Base-by-base conservation (phyloP, 2,329 filamentous ascomycete species). In the Fusarium multiceps region DNA sequence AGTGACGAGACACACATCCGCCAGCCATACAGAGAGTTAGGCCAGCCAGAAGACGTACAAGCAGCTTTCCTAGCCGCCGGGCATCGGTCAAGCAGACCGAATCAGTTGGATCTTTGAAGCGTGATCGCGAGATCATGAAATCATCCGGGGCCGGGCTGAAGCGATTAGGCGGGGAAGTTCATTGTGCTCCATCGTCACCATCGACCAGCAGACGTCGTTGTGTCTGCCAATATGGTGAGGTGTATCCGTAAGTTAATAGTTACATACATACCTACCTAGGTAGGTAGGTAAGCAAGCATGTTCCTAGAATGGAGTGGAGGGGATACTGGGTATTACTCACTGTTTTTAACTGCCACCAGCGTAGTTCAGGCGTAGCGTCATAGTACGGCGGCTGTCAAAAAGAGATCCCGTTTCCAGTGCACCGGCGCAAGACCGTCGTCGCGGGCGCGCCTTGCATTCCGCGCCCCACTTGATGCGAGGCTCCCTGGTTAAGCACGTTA, bases 361-460 rank as follows among this genome's bases (percentile, higher is more conserved):
- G 67, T 65, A 59, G 50, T 75, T 74, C 69, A 58, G 60, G 73
- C 55, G 67, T 73, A 76, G 73, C 71, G 74, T 69, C 68, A 69
- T 66, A 68, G 58, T 63, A 63, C 53, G 53, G 59, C 60, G 53
- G 68, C 71, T 74, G 75, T 77, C 74, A 76, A 64, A 65, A 47
- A 72, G 64, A 69, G 74, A 74, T 76, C 72, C 75, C 69, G 71
- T 73, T 73, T 69, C 76, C 75, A 77, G 72, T 72, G 65, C 71
- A 75, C 75, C 73, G 75, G 76, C 68, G 68, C 75, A 71, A 59
- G 57, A 47, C 62, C 66, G 51, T 66, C 50, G 37, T 63, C 68
- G 60, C 65, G 66, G 68, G 42, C 63, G 43, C 69, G 64, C 59
- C 72, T 68, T 74, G 67, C 66, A 74, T 75, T 71, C 66, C 65